Base-by-base conservation (phyloP, 805 yeast species). In the Candida koratica region DNA sequence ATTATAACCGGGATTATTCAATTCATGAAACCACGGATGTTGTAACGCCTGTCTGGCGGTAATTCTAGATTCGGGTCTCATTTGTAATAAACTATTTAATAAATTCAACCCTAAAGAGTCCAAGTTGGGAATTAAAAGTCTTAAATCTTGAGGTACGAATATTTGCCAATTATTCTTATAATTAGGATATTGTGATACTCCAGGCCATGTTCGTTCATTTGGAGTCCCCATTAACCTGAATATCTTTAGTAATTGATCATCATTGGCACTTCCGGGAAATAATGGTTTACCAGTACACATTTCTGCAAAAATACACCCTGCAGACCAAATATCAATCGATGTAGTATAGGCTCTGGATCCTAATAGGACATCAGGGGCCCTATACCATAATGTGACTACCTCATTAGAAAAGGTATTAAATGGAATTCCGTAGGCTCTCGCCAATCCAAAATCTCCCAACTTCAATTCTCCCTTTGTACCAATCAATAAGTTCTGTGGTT, bases 241-340 rank as follows among this genome's bases (percentile, higher is more conserved):
- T 35, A 93, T 93, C 56, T 86, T 85, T 60, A 82, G 75, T 49
- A 93, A 72, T 61, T 93, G 97, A 62, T 93, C 98, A 38, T 93
- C 97, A 60, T 90, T 94, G 26, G 95, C 86, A 9, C 90, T 80
- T 20, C 98, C 98, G 14, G 97, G 96, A 61, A 93, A 93, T 34
- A 93, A 67, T 1, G 98, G 97, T 52, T 90, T 82, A 20, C 98
- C 96, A n/a, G 96, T 85, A 54, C 93, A 83, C 97, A 93, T 90
- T 56, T 93, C 98, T 3, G 97, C 97, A 58, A 93, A 75, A 37
- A 93, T 93, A 63, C 98, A 93, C 11, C 98, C 98, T 11, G 96
- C 94, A 12, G 96, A 87, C 98, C 98, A 93, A 65, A 93, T 86
- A 57, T 93, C 98, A 42, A 93, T 94, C 6, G 96, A 89, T 0